A percentile compares a stretch with the other conserved stretches of the same genome.
These are phyloP conservation scores for Cryptomeria japonica DNA, from an alignment of 75 land plant genomes.

Conservation along the genomic window DNA sequence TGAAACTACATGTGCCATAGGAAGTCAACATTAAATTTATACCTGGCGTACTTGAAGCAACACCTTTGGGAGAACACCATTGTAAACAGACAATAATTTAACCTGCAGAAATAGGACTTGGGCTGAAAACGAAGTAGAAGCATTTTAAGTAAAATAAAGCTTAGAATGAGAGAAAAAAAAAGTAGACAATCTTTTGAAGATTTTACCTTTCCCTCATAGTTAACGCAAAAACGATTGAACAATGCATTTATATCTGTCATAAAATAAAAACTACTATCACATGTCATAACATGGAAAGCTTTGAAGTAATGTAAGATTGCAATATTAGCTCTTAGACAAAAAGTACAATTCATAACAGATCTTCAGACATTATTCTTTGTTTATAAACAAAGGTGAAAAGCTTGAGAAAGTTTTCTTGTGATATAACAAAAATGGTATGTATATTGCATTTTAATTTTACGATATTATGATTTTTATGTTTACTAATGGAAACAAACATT, in stretches of 20 bases:
- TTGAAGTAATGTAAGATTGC: background rate
- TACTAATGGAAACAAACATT: background rate
- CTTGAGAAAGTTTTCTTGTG: background rate
- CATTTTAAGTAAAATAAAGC: background rate
- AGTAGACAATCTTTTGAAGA: background rate
- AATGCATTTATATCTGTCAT: constrained; percentile 69
- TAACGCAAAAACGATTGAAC: constrained; percentile 68
- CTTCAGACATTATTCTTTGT: background rate
- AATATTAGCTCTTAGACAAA: background rate
- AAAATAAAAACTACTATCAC: background rate
- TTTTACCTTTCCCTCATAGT: constrained; percentile 84
- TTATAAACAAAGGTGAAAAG: background rate
- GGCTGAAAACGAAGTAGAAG: background rate
- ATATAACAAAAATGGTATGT: background rate
- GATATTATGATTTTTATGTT: background rate
- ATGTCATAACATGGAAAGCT: background rate
- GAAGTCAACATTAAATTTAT: background rate
- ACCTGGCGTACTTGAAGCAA: constrained; percentile 90
- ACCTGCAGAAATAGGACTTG: constrained; percentile 33
- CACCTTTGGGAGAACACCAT: constrained; percentile 83
- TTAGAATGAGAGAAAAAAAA: background rate
- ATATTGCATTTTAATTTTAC: background rate
- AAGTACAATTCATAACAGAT: background rate
- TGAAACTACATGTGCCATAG: background rate
- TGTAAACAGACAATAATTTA: constrained; percentile 51